A percentile compares a stretch with the other conserved stretches of the same genome.
Evolutionary conservation across 257 asterid genomes (phyloP).

Genomic region (Salvia rosmarinus): DNA sequence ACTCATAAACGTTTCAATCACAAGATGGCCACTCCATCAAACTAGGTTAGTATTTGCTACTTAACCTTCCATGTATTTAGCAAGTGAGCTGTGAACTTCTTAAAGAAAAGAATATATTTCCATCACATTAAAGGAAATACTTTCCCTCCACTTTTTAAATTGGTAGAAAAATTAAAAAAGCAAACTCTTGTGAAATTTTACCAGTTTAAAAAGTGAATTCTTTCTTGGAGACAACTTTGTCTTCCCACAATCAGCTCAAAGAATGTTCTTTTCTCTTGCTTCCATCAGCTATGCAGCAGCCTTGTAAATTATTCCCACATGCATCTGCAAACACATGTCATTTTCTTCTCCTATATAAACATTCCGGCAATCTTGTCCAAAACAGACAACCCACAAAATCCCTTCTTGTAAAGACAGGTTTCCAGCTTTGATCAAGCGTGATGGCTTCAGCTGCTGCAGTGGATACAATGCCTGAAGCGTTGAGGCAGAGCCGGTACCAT

Average conservation of each 20-base stretch:
- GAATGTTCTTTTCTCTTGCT: constrained; percentile 68
- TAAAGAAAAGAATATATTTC: constrained; percentile 44
- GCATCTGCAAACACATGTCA: constrained; percentile 32
- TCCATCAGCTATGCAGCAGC: constrained; percentile 28
- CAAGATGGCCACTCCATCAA: neutral
- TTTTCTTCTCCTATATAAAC: constrained; percentile 41
- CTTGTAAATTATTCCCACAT: constrained; percentile 44
- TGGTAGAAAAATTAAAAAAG: constrained; percentile 24
- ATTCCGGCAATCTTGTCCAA: constrained; percentile 34
- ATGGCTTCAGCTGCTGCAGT: constrained; percentile 63
- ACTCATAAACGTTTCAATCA: neutral
- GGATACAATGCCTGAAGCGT: constrained; percentile 64
- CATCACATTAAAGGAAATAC: constrained; percentile 26
- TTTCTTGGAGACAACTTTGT: constrained; percentile 48
- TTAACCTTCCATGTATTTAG: neutral
- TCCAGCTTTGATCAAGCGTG: constrained; percentile 2
- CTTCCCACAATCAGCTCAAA: constrained; percentile 56
- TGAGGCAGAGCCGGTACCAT: constrained; percentile 61
- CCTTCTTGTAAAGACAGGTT: constrained; percentile 19
- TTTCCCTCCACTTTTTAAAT: constrained; percentile 41
- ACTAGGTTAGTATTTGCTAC: too few species aligned
- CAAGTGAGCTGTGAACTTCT: neutral
- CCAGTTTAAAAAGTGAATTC: constrained; percentile 41
- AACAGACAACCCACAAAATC: constrained; percentile 35
- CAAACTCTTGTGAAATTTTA: constrained; percentile 35